Base-by-base conservation (phyloP, 164 flowering plant species). In the Aristolochia fimbriata region DNA sequence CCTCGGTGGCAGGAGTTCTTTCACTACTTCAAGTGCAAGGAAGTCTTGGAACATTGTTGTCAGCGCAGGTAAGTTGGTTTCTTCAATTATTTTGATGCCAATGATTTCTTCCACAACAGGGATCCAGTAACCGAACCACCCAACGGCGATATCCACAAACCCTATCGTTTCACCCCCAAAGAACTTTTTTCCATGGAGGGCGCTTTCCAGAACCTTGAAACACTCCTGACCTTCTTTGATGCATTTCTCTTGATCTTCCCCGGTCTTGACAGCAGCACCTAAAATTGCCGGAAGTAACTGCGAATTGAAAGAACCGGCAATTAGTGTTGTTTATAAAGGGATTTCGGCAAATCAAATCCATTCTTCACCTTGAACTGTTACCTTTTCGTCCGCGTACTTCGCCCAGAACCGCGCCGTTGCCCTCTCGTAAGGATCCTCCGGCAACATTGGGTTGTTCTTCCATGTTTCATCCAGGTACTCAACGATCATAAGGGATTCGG, bases 391-490 rank as follows among this genome's bases (percentile, higher is more conserved):
- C 8, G 43, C 43, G 8, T 37, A 37, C 43, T 37, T 62, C 6
- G 50, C 65, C 63, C 79, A 76, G 56, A 76, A 76, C 24, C 71
- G 71, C 33, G 48, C 61, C 62, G 53, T 55, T n/a, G 76, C 62
- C 47, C 60, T 47, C 15, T 51, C 57, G 16, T 59, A 62, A 50
- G 70, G 65, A 60, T 62, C 73, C 41, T 63, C 53, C 0, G 73
- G 63, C 17, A 75, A 52, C 5, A 75, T 31, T 15, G 75, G 73
- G 24, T 19, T 6, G 24, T 49, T 31, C 47, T 51, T 50, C 63
- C 45, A 61, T 19, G 15, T 50, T 10, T 61, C 63, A 15, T 61
- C 63, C 4, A 61, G 50, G 56, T 61, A 61, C 20, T 61, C 56
- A n/a, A 61, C 5, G 19, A 61, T 61, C 27, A 61, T 30, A 10